Evolutionary conservation across 2,329 filamentous ascomycete genomes (phyloP).

Genomic region (Curvularia sp.): DNA sequence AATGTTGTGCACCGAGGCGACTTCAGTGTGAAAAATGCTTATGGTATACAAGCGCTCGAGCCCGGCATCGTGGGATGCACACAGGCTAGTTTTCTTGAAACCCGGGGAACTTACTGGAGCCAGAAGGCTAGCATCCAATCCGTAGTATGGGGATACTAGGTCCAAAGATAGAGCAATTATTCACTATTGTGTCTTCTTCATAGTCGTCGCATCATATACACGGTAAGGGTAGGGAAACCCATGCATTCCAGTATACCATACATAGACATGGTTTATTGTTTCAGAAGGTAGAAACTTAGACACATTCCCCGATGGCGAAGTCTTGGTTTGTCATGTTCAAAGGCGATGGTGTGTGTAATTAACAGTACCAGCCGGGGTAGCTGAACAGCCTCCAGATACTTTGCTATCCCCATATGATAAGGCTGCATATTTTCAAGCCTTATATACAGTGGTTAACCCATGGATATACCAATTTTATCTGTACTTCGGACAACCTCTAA

Average conservation of each 20-base stretch:
- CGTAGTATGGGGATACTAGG: background rate
- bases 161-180: background rate
- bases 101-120: background rate
- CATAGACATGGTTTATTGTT: background rate
- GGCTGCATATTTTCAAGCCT: too few relatives aligned
- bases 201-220: background rate
- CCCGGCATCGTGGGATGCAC: background rate
- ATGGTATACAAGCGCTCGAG: background rate
- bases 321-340: background rate
- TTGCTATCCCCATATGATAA: too few relatives aligned
- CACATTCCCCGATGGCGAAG: background rate
- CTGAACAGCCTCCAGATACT: too few relatives aligned
- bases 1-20: background rate
- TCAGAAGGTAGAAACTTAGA: too few relatives aligned
- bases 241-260: too few relatives aligned
- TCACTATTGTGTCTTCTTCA: background rate
- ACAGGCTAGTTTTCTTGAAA: background rate
- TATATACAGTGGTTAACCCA: too few relatives aligned
- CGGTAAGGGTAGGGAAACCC: background rate
- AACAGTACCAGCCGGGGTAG: too few relatives aligned
- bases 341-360: background rate
- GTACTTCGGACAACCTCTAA: too few relatives aligned
- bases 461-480: too few relatives aligned
- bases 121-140: background rate
- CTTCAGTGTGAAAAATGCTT: background rate